phyloP scores from a whole-genome alignment of 306 rosid species.

The Cicer pinnatifidum region DNA sequence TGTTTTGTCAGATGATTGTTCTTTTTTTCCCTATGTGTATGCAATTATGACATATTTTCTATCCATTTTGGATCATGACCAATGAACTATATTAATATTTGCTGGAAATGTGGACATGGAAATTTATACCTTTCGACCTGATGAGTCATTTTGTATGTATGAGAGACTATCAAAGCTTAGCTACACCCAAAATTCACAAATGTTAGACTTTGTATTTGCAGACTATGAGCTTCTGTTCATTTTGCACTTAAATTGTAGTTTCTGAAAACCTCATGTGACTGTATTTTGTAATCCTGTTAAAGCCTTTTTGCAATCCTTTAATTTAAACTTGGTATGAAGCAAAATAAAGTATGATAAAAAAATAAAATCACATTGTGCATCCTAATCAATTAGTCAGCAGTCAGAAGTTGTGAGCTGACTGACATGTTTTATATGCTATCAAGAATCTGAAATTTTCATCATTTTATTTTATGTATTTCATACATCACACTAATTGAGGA shows the following conservation, averaged over 20 bases:
- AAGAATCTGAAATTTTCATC: conserved; percentile 8
- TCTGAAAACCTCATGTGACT: conserved; percentile 4
- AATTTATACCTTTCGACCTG: not conserved
- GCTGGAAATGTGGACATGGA: conserved; percentile 23
- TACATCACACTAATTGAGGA: not conserved
- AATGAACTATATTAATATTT: not conserved
- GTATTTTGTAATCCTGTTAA: conserved; percentile 1
- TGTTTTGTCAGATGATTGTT: conserved; percentile 17
- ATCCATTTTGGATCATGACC: conserved; percentile 14
- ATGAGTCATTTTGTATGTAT: conserved; percentile 8
- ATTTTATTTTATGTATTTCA: not conserved
- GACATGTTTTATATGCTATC: conserved; percentile 28
- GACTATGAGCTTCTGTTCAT: not conserved
- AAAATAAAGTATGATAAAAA: not conserved
- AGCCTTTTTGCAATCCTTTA: not conserved
- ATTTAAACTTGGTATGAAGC: not conserved
- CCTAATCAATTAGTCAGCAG: not conserved
- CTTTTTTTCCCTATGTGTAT: conserved; percentile 12
- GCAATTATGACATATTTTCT: conserved; percentile 28
- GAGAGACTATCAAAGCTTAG: not conserved
- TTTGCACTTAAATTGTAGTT: not conserved
- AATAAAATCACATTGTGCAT: conserved; percentile 10
- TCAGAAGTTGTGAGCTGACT: conserved; percentile 9
- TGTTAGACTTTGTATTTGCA: conserved; percentile 17
- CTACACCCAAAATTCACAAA: conserved; percentile 31